Evolutionary conservation across 169 alveolate species (phyloP), one percentile per base, ranked within the genome.

Genomic region (Eimeria acervulina): DNA sequence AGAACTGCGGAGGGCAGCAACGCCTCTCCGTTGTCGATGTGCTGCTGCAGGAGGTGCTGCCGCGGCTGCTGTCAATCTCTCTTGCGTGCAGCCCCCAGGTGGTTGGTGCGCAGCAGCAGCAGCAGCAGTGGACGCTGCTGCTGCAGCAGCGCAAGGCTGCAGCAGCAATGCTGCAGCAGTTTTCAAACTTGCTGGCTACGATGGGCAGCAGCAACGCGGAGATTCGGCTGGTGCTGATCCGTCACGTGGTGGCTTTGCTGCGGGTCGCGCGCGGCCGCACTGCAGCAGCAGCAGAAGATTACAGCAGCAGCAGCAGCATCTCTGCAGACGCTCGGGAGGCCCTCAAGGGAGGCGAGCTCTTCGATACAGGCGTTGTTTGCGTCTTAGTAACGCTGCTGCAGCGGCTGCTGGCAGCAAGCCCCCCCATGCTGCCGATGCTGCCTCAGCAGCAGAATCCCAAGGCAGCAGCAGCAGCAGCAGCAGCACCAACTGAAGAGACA

Each of bases 131-230:
- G 72, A n/a, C 12, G 80, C 84, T 21, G 94, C 59, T 72, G 90
- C 90, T 31, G 85, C 61, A 12, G 59, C 59, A 51, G 59, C 59
- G 59, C 59, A 51, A 51, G 59, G 7, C 59, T 12, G 59, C 59
- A 80, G n/a, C 84, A 12, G 95, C 40, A 17, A 36, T 70, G 89
- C 90, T 91, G 80, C 70, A 76, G 40, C 95, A 91, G 61, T 59
- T 91, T 63, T 40, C 72, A 44, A 63, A 91, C 23, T 47, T 91
- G 51, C 81, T 91, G 36, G 95, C 59, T 2, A 78, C 95, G 19
- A 91, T 91, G 95, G 95, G 90, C 17, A 70, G 95, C 95, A 70
- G 89, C 90, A 76, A 72, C 90, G 42, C 68, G 78, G 95, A 91
- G 26, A 28, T 91, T 44, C 95, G 95, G 17, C 85, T 38, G 19